A percentile compares a stretch with the other conserved stretches of the same genome.
phyloP scores from a whole-genome alignment of 805 yeast species.

The Saccharomycopsis sp. region DNA sequence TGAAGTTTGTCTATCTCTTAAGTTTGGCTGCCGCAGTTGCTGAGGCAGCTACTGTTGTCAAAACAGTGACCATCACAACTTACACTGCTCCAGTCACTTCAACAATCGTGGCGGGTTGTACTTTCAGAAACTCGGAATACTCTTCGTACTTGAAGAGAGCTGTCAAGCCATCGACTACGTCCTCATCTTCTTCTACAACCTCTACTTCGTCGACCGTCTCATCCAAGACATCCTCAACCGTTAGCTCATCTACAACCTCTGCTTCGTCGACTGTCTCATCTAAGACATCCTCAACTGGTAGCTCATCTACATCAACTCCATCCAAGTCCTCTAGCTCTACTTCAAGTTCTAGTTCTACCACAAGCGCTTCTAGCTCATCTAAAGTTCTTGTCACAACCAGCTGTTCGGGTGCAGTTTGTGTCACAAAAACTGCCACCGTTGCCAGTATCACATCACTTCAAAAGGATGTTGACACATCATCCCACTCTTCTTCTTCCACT shows the following conservation, averaged over 20 bases:
- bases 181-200: conserved; percentile 1
- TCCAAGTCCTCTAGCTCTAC: conserved; percentile 1
- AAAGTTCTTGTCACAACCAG: neutral
- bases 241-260: neutral
- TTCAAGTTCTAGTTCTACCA: conserved; percentile 5
- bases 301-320: neutral
- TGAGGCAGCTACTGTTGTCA: conserved; percentile 9
- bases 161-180: neutral
- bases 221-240: neutral
- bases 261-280: conserved; percentile 1
- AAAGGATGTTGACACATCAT: too few relatives aligned
- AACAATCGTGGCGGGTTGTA: conserved; percentile 4
- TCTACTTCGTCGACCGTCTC: conserved; percentile 3
- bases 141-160: conserved; percentile 3
- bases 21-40: neutral
- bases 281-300: conserved; percentile 1
- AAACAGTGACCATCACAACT: conserved; percentile 5
- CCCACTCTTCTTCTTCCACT: too few relatives aligned
- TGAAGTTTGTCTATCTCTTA: too few relatives aligned
- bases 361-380: neutral
- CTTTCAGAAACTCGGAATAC: conserved; percentile 5
- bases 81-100: conserved; percentile 8
- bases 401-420: neutral
- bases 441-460: neutral
- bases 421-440: neutral